Evolutionary conservation across 495 filamentous ascomycete species (phyloP).

Genomic region (Parachaetomium inaequale): DNA sequence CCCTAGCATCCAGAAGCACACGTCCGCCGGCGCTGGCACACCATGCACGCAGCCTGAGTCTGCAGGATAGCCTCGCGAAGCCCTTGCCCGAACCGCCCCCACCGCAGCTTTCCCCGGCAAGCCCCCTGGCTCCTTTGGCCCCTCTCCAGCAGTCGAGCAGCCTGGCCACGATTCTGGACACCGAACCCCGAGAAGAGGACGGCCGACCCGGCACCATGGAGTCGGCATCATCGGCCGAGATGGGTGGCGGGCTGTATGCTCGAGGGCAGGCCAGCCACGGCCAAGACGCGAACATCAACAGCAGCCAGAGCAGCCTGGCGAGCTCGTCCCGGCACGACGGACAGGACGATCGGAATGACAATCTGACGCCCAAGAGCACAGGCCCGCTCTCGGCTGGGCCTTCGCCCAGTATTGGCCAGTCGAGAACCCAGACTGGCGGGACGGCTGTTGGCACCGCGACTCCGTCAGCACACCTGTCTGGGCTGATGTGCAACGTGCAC

Average conservation of each 20-base stretch:
- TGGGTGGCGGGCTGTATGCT: constrained; percentile 28
- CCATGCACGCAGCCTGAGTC: constrained; percentile 49
- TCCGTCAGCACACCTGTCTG: constrained; percentile 64
- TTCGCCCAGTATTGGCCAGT: constrained; percentile 38
- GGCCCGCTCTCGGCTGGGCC: constrained; percentile 50
- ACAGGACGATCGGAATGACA: constrained; percentile 46
- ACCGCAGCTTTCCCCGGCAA: constrained; percentile 36
- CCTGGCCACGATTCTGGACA: constrained; percentile 32
- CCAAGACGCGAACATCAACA: constrained; percentile 41
- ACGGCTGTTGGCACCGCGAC: constrained; percentile 48
- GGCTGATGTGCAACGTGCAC: constrained; percentile 90
- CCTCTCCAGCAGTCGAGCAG: constrained; percentile 19
- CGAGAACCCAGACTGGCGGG: constrained; percentile 44
- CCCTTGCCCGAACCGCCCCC: constrained; percentile 50
- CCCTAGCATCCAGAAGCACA: constrained; percentile 22
- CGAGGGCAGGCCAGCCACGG: constrained; percentile 21
- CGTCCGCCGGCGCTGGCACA: constrained; percentile 27
- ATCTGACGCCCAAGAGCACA: constrained; percentile 48
- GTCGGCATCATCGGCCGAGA: constrained; percentile 49
- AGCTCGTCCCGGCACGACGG: constrained; percentile 38
- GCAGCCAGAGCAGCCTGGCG: constrained; percentile 56
- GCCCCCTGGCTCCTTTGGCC: constrained; percentile 34
- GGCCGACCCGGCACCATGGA: constrained; percentile 59
- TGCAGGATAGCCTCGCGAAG: constrained; percentile 50
- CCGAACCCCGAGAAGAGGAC: constrained; percentile 32